A percentile compares a stretch with the other conserved stretches of the same genome.
phyloP scores from a whole-genome alignment of 495 filamentous ascomycete genomes.

The Penicillium atrosanguineum region DNA sequence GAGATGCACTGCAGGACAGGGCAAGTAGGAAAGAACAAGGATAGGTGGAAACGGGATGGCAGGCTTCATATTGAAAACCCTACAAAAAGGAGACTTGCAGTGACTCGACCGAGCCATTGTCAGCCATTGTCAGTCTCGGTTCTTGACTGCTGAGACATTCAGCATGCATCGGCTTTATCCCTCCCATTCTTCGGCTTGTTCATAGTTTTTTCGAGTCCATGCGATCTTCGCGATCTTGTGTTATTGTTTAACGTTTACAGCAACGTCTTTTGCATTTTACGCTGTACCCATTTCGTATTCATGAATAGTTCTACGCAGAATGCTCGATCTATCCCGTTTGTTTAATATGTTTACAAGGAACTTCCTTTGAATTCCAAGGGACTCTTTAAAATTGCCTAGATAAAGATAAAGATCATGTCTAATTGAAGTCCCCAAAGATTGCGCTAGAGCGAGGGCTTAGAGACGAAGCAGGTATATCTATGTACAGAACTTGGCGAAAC shows the following conservation, averaged over 20 bases:
- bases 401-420: not conserved
- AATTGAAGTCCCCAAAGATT: not conserved
- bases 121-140: not conserved
- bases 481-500: constrained; percentile 3
- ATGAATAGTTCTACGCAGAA: not conserved
- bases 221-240: not conserved
- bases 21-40: constrained; percentile 12
- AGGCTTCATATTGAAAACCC: not conserved
- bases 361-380: not conserved
- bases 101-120: not conserved
- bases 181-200: constrained; percentile 6
- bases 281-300: not conserved
- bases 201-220: constrained; percentile 7
- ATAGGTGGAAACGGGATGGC: not conserved
- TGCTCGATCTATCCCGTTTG: not conserved
- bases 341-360: not conserved
- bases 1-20: constrained; percentile 28
- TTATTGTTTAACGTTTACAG: not conserved
- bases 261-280: constrained; percentile 1
- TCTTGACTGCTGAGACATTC: not conserved
- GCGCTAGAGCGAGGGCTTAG: not conserved
- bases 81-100: not conserved
- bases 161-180: not conserved
- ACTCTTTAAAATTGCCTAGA: not conserved
- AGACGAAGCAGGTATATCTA: not conserved